Evolutionary conservation across 73 alveolate species (phyloP).

Genomic region (Paramecium sonneborni): DNA sequence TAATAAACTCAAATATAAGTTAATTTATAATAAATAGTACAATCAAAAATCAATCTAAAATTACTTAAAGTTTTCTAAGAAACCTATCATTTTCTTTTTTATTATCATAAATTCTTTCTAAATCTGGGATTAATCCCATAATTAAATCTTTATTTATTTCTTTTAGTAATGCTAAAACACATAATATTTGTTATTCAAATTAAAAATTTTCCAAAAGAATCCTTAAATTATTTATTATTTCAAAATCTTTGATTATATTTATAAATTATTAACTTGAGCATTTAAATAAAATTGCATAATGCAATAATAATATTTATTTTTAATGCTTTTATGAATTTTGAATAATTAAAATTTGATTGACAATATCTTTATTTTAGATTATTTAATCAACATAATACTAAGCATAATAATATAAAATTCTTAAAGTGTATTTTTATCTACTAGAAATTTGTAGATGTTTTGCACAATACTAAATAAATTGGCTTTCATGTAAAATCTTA

Average conservation of each 20-base stretch:
- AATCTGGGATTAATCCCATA: neutral
- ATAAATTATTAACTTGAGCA: neutral
- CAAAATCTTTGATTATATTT: neutral
- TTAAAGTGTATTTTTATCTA: neutral
- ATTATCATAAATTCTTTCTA: neutral
- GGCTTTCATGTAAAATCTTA: neutral
- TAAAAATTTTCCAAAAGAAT: neutral
- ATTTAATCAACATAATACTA: neutral
- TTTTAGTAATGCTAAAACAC: neutral
- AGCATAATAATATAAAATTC: neutral
- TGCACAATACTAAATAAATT: neutral
- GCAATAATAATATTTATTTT: neutral
- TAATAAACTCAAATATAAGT: neutral
- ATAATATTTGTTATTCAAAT: neutral
- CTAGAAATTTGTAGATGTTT: neutral
- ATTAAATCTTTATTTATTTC: neutral
- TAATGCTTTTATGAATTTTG: neutral
- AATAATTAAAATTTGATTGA: neutral
- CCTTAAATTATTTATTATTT: neutral
- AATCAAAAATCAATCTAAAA: neutral
- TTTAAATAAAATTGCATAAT: neutral
- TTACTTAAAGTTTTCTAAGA: neutral
- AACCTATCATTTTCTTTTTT: neutral
- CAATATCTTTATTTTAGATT: neutral
- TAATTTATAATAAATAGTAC: neutral